phyloP scores from a whole-genome alignment of 1,284 basidiomycete genomes.

The Bondarzewia mesenterica region DNA sequence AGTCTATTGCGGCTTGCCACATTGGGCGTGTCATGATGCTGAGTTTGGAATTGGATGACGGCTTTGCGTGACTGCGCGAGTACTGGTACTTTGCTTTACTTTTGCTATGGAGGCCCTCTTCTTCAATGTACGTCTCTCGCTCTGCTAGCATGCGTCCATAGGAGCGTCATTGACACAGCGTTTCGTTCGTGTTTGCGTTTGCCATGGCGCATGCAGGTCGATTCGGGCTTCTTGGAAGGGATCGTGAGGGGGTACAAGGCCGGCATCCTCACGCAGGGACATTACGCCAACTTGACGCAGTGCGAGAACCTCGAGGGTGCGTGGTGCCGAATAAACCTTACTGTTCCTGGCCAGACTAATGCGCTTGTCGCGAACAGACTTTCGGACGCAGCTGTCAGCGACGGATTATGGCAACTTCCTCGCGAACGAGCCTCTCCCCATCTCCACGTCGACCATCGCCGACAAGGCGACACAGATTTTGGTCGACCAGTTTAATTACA shows the following conservation, averaged over 20 bases:
- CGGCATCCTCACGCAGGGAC: slow-evolving; percentile 80
- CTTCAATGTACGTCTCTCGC: slow-evolving; percentile 62
- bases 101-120: slow-evolving; percentile 75
- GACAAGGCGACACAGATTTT: slow-evolving; percentile 94
- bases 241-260: slow-evolving; percentile 93
- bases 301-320: slow-evolving; percentile 96
- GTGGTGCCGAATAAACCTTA: slow-evolving; percentile 12
- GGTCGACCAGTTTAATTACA: slow-evolving; percentile 95
- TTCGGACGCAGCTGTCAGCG: slow-evolving; percentile 87
- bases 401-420: slow-evolving; percentile 99
- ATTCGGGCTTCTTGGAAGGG: slow-evolving; percentile 84
- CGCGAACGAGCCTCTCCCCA: slow-evolving; percentile 91
- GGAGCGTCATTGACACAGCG: slow-evolving; percentile 21
- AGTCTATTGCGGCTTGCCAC: no score
- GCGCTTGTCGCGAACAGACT: slow-evolving; percentile 44
- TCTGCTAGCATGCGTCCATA: slow-evolving; percentile 3
- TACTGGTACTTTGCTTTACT: no score
- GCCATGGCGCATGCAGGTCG: slow-evolving; percentile 41
- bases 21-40: no score
- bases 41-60: no score
- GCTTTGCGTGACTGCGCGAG: no score
- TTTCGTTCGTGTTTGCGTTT: no score
- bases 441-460: slow-evolving; percentile 91
- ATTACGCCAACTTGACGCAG: slow-evolving; percentile 93
- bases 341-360: slow-evolving; percentile 5